These are phyloP conservation scores for Theobroma cacao DNA, from an alignment of 345 rosid species.

Conservation along the genomic window DNA sequence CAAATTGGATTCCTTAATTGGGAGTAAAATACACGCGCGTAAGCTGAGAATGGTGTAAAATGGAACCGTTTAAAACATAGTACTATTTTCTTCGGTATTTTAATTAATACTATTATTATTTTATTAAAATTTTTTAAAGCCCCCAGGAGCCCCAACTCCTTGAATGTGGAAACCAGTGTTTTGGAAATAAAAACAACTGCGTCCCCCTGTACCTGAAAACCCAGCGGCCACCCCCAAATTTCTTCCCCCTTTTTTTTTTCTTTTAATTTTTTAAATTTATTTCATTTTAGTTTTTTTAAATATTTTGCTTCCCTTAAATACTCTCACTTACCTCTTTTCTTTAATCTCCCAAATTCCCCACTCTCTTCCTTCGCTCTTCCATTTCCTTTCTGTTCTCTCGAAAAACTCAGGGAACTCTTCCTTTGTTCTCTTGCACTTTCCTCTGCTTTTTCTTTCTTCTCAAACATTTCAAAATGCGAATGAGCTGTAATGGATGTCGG, in stretches of 20 bases:
- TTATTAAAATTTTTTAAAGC: not conserved
- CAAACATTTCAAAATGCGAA: constrained; percentile 46
- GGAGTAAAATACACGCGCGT: constrained; percentile 12
- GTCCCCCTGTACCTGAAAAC: constrained; percentile 27
- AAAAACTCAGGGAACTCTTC: not conserved
- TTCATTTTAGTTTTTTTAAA: not conserved
- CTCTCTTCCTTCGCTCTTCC: not conserved
- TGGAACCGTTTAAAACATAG: too few relatives aligned
- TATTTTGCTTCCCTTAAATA: constrained; percentile 7
- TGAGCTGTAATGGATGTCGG: constrained; percentile 98
- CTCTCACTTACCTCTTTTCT: not conserved
- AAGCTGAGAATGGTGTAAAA: not conserved
- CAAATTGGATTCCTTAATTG: not conserved
- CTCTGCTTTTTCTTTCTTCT: not conserved
- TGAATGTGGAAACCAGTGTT: constrained; percentile 43
- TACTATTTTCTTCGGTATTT: not conserved
- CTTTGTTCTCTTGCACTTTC: not conserved
- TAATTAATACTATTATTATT: not conserved
- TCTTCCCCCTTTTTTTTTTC: constrained; percentile 14
- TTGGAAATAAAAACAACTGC: constrained; percentile 36
- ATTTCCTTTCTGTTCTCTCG: not conserved
- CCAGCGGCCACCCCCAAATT: constrained; percentile 32
- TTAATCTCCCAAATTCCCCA: constrained; percentile 9
- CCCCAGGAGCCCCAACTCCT: constrained; percentile 10
- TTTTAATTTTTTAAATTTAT: not conserved